phyloP scores from a whole-genome alignment of 164 flowering plant species.

The Kingdonia uniflora region DNA sequence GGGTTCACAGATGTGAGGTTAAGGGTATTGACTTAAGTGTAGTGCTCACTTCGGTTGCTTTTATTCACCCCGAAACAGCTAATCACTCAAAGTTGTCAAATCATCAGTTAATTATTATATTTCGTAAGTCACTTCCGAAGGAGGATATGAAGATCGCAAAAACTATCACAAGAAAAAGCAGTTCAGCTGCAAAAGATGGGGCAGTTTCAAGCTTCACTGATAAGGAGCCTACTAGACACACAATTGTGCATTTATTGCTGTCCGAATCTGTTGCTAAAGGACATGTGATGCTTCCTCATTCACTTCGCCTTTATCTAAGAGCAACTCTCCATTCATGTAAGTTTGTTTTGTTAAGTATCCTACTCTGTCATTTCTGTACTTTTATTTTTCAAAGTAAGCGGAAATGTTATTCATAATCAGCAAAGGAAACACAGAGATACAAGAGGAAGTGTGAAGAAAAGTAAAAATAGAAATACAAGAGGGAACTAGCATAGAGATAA shows the following conservation, averaged over 20 bases:
- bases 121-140: slow-evolving; percentile 33
- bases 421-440: too few species aligned
- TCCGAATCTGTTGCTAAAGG: slow-evolving; percentile 72
- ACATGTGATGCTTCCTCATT: slow-evolving; percentile 69
- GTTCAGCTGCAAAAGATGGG: slow-evolving; percentile 25
- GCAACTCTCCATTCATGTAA: slow-evolving; percentile 66
- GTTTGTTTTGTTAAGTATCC: slow-evolving; percentile 13
- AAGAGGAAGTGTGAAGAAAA: too few species aligned
- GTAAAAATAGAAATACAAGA: too few species aligned
- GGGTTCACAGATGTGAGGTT: slow-evolving; percentile 27
- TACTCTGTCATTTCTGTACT: neutral
- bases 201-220: slow-evolving; percentile 21
- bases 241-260: slow-evolving; percentile 45
- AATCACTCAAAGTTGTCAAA: slow-evolving; percentile 28
- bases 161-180: slow-evolving; percentile 15
- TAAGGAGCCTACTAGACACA: slow-evolving; percentile 31
- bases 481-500: too few species aligned
- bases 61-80: slow-evolving; percentile 88
- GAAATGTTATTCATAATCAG: too few species aligned
- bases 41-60: slow-evolving; percentile 58
- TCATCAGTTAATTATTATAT: slow-evolving; percentile 47
- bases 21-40: slow-evolving; percentile 52
- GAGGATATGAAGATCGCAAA: slow-evolving; percentile 24
- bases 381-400: too few species aligned
- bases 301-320: slow-evolving; percentile 61